Base-by-base conservation (phyloP, 768 basidiomycete genomes). In the Agaricus sinodeliciosus region DNA sequence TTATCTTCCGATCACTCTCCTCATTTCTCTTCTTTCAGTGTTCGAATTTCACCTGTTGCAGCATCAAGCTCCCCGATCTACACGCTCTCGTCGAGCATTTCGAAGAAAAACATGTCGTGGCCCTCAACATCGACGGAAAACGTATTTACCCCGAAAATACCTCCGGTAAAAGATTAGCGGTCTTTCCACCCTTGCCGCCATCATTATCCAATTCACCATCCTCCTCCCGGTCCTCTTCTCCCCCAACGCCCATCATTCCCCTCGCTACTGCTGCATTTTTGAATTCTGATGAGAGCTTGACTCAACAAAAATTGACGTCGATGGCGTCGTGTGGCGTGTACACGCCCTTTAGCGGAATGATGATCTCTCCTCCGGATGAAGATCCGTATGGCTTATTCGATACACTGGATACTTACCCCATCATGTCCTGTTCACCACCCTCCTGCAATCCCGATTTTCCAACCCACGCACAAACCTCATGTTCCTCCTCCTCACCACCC, bases 71-170 rank as follows among this genome's bases (percentile, higher is more conserved):
- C 27, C 59, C 70, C 4, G 74, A 77, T 63, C 65, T 79, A 36
- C 79, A 80, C 58, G 72, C 69, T 36, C 69, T 79, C 16, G 66
- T 80, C 48, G 74, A 76, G 57, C 81, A 80, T 55, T 75, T 76
- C 46, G 78, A 79, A 56, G 69, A 72, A 57, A 57, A 65, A 15
- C 67, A 69, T 52, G 51, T 65, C 28, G 56, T 61, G 19, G 60
- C 60, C 11, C 47, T 61, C 16, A 55, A 58, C 31, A 55, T 60
- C 7, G 63, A 66, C 49, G 69, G 67, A 36, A 69, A 66, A 40
- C 67, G 63, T 3, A 55, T 69, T 43, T 68, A 69, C 59, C 72
- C 65, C 9, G 52, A 59, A 51, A 47, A 49, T 31, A 31, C 31
- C 44, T 31, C 47, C 22, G 37, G 46, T 27, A 56, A 54, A 43